Evolutionary conservation across 2,329 filamentous ascomycete genomes (phyloP).

Genomic region (Clarireedia hainanense): DNA sequence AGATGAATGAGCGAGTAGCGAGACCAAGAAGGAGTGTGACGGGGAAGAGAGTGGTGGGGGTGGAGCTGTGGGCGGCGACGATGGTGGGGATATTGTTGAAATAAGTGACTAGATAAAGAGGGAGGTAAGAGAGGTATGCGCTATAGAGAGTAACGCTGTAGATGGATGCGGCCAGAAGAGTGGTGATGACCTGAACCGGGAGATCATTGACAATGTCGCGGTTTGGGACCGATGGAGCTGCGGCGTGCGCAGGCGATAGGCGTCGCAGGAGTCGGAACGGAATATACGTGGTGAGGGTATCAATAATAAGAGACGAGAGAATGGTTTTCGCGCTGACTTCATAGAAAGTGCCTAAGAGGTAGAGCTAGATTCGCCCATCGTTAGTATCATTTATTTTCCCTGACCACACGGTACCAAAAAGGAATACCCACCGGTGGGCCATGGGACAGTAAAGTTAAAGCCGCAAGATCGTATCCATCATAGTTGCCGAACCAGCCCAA

Average conservation of each 20-base stretch:
- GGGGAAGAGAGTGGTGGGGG: slow-evolving; percentile 53
- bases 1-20: slow-evolving; percentile 70
- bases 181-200: slow-evolving; percentile 55
- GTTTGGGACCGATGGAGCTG: slow-evolving; percentile 47
- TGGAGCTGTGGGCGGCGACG: slow-evolving; percentile 56
- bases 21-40: slow-evolving; percentile 51
- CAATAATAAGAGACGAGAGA: slow-evolving; percentile 55
- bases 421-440: slow-evolving; percentile 54
- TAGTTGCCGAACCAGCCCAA: slow-evolving; percentile 67
- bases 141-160: slow-evolving; percentile 67
- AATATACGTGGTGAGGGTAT: slow-evolving; percentile 58
- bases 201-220: slow-evolving; percentile 57
- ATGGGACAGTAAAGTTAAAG: slow-evolving; percentile 62
- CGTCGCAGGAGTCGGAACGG: slow-evolving; percentile 71
- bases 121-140: slow-evolving; percentile 63
- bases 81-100: slow-evolving; percentile 68
- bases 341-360: slow-evolving; percentile 75
- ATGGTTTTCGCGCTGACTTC: slow-evolving; percentile 54
- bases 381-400: slow-evolving; percentile 12
- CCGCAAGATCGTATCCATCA: slow-evolving; percentile 63
- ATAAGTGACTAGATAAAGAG: slow-evolving; percentile 62
- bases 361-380: slow-evolving; percentile 43
- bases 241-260: slow-evolving; percentile 54
- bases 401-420: background rate
- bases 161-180: slow-evolving; percentile 60